Evolutionary conservation across 805 yeast species (phyloP).

Genomic region (Wickerhamomyces xylosicus): DNA sequence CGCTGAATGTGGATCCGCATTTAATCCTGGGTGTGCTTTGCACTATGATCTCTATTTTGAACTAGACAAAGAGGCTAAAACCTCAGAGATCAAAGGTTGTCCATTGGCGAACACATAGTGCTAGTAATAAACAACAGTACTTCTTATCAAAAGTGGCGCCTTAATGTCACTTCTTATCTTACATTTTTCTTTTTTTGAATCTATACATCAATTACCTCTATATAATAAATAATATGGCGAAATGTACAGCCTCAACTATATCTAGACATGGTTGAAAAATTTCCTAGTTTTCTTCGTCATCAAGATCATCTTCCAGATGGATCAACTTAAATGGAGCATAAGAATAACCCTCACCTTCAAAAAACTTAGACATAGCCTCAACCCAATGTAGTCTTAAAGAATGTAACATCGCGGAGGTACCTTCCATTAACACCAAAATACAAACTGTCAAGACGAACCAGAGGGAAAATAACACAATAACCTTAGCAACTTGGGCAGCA

Average conservation of each 20-base stretch:
- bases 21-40: neutral
- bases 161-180: too few species aligned
- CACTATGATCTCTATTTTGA: neutral
- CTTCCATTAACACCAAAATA: slow-evolving; percentile 93
- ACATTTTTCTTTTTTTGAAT: too few species aligned
- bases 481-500: slow-evolving; percentile 58
- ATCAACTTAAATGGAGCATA: slow-evolving; percentile 79
- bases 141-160: too few species aligned
- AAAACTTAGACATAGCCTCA: slow-evolving; percentile 96
- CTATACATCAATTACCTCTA: neutral
- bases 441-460: slow-evolving; percentile 92
- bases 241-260: too few species aligned
- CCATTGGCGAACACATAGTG: too few species aligned
- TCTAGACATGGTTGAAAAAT: too few species aligned
- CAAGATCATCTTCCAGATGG: slow-evolving; percentile 1
- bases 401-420: slow-evolving; percentile 98
- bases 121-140: too few species aligned
- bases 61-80: too few species aligned
- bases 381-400: slow-evolving; percentile 99
- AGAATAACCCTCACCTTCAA: slow-evolving; percentile 91
- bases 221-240: too few species aligned
- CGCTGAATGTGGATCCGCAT: neutral
- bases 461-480: slow-evolving; percentile 79
- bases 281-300: neutral
- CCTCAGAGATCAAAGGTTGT: too few species aligned